These are phyloP conservation scores for Podospora tetraspora DNA, from an alignment of 495 filamentous ascomycete genomes.

Conservation along the genomic window DNA sequence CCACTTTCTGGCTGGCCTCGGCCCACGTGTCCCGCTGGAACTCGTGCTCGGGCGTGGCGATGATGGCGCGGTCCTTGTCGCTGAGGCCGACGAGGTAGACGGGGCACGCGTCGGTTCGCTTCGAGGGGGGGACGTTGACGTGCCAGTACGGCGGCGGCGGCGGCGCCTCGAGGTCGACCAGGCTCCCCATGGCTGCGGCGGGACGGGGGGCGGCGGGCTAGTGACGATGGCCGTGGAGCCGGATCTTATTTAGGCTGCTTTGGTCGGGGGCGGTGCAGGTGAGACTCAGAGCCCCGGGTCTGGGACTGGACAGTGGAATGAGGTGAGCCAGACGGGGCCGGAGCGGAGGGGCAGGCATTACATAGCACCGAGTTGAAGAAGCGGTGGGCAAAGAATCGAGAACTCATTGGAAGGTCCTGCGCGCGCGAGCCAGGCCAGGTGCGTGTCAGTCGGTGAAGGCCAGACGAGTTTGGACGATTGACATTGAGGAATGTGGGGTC, in stretches of 20 bases:
- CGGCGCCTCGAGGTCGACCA: constrained; percentile 9
- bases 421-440: not conserved
- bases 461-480: not conserved
- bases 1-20: constrained; percentile 56
- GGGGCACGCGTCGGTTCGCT: constrained; percentile 62
- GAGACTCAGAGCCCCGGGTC: too few relatives aligned
- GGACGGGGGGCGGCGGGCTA: not conserved
- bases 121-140: constrained; percentile 60
- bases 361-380: not conserved
- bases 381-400: not conserved
- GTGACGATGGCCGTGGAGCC: not conserved
- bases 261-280: not conserved
- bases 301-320: too few relatives aligned
- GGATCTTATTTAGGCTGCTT: not conserved
- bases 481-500: not conserved
- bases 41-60: constrained; percentile 58
- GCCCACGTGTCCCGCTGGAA: constrained; percentile 58
- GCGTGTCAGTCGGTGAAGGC: not conserved
- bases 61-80: constrained; percentile 53
- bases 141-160: constrained; percentile 68
- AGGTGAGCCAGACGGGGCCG: not conserved
- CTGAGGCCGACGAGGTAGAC: constrained; percentile 55
- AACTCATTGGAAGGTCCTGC: not conserved
- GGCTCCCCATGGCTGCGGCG: not conserved
- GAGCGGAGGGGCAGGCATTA: not conserved